Conservation (phyloP, 2,329 filamentous ascomycete species). For the Emergomyces africanus region DNA sequence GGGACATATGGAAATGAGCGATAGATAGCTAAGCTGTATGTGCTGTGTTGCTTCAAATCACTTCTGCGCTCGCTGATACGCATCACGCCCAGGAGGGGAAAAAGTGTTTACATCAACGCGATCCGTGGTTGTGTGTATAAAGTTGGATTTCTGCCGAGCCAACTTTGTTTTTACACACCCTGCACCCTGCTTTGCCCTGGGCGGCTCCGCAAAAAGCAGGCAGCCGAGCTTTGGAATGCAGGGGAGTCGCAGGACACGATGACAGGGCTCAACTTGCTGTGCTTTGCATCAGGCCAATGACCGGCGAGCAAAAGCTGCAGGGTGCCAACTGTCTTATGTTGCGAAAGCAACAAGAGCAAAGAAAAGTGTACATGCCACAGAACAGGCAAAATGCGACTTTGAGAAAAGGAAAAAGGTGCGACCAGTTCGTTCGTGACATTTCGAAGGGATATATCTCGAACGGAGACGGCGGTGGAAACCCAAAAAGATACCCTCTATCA, state of each 20-base stretch:
- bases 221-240: background rate
- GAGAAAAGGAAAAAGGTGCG: conserved; percentile 17
- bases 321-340: conserved; percentile 23
- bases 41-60: conserved; percentile 29
- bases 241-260: conserved; percentile 10
- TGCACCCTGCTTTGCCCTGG: conserved; percentile 16
- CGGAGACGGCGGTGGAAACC: conserved; percentile 56
- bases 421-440: conserved; percentile 23
- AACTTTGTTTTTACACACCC: conserved; percentile 14
- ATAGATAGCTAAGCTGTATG: conserved; percentile 10
- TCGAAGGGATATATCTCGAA: conserved; percentile 21
- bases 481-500: conserved; percentile 63
- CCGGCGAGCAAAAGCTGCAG: conserved; percentile 20
- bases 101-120: conserved; percentile 7
- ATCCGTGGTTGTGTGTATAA: conserved; percentile 10
- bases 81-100: conserved; percentile 5
- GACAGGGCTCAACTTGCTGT: conserved; percentile 46
- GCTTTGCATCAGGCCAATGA: conserved; percentile 20
- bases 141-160: conserved; percentile 2
- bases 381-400: conserved; percentile 14
- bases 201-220: conserved; percentile 30
- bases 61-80: conserved; percentile 44
- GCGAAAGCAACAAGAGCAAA: conserved; percentile 7
- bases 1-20: background rate
- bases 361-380: conserved; percentile 13